A percentile compares a stretch with the other conserved stretches of the same genome.
Conservation (phyloP, 495 filamentous ascomycete species). For the Penicillium odoratum region DNA sequence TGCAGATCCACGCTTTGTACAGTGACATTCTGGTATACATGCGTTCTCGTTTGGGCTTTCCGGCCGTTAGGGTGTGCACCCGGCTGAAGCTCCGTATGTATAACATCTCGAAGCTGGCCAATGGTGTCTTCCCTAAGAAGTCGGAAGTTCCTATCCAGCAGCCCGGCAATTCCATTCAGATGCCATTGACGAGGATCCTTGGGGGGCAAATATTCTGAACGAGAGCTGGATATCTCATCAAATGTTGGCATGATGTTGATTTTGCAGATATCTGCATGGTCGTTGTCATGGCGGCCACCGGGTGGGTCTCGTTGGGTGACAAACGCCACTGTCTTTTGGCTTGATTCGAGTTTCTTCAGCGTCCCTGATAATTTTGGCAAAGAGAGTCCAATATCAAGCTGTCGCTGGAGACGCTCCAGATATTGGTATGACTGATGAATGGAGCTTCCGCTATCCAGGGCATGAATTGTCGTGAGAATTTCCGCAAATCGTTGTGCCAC, state of each 20-base stretch:
- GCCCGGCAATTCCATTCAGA: constrained; percentile 51
- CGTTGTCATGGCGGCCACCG: constrained; percentile 65
- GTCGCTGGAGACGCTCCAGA: constrained; percentile 3
- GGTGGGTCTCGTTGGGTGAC: constrained; percentile 1
- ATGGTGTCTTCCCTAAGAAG: constrained; percentile 47
- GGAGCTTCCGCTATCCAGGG: not conserved
- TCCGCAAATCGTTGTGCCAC: constrained; percentile 2
- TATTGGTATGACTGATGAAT: constrained; percentile 5
- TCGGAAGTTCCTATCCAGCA: constrained; percentile 59
- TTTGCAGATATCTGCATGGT: constrained; percentile 56
- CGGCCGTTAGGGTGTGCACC: constrained; percentile 21
- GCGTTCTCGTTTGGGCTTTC: constrained; percentile 1
- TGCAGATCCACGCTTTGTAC: not conserved
- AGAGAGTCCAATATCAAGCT: constrained; percentile 6
- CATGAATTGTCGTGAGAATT: not conserved
- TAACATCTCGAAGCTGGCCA: constrained; percentile 54
- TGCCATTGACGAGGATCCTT: constrained; percentile 54
- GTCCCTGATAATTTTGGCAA: not conserved
- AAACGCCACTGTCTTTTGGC: not conserved
- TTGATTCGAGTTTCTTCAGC: not conserved
- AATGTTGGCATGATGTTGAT: constrained; percentile 65
- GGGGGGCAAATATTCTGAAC: constrained; percentile 58
- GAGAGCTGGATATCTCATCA: constrained; percentile 55
- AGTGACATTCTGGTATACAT: constrained; percentile 8
- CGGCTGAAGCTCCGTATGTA: constrained; percentile 2